Conservation (phyloP, 768 basidiomycete species). For the Phylloporus arenicola region DNA sequence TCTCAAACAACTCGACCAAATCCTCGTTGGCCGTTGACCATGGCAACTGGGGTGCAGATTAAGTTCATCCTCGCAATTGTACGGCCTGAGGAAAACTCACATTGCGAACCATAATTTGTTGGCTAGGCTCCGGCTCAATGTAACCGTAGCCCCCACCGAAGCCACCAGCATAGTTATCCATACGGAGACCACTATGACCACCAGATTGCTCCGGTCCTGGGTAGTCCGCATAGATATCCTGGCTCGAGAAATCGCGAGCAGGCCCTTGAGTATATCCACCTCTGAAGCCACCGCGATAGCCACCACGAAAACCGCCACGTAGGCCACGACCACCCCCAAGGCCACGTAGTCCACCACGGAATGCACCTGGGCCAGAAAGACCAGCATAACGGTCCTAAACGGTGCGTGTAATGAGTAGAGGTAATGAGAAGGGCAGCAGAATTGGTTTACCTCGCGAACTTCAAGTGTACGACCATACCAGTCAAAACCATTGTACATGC, state of each 20-base stretch:
- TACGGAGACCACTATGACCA: slow-evolving; percentile 31
- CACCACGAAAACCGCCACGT: slow-evolving; percentile 28
- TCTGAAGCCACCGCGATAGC: slow-evolving; percentile 51
- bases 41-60: slow-evolving; percentile 56
- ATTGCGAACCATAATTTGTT: slow-evolving; percentile 98
- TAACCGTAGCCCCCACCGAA: slow-evolving; percentile 37
- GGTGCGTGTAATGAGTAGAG: not conserved
- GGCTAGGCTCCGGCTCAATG: slow-evolving; percentile 75
- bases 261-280: slow-evolving; percentile 49
- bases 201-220: slow-evolving; percentile 74
- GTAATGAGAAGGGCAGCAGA: not conserved
- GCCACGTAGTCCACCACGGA: slow-evolving; percentile 55
- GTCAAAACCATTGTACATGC: slow-evolving; percentile 95
- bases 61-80: not conserved
- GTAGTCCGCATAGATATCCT: slow-evolving; percentile 90
- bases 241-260: slow-evolving; percentile 74
- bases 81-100: slow-evolving; percentile 47
- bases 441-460: slow-evolving; percentile 75
- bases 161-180: slow-evolving; percentile 36
- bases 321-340: slow-evolving; percentile 39
- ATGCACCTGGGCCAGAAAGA: slow-evolving; percentile 58
- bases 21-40: slow-evolving; percentile 99
- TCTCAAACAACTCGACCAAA: slow-evolving; percentile 95
- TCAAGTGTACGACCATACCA: slow-evolving; percentile 96
- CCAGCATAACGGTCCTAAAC: slow-evolving; percentile 83